Conservation (phyloP, 2,329 filamentous ascomycete genomes). For the Phialocephala sp. region DNA sequence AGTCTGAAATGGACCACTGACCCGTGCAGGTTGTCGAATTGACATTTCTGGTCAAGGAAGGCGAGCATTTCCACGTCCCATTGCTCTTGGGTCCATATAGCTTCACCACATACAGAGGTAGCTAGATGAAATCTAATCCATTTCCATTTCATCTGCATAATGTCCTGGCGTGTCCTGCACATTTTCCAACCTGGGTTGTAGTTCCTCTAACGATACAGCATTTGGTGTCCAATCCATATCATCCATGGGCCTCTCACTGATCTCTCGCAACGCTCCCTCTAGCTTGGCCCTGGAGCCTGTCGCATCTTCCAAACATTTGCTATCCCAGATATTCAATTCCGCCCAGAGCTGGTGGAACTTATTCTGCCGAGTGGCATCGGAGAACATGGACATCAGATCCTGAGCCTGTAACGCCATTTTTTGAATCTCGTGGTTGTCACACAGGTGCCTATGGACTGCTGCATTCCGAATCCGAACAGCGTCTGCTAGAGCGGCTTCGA, state of each 20-base stretch:
- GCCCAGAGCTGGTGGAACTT: slow-evolving; percentile 37
- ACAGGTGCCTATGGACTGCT: slow-evolving; percentile 41
- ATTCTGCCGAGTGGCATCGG: slow-evolving; percentile 34
- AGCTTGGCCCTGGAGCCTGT: slow-evolving; percentile 34
- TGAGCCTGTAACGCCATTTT: slow-evolving; percentile 38
- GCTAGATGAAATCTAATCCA: slow-evolving; percentile 48
- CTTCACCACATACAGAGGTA: slow-evolving; percentile 83
- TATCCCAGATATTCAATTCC: slow-evolving; percentile 39
- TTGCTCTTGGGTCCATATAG: slow-evolving; percentile 78
- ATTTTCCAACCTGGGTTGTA: slow-evolving; percentile 21
- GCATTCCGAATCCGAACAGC: slow-evolving; percentile 41
- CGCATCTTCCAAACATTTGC: slow-evolving; percentile 21
- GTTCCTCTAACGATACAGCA: slow-evolving; percentile 37
- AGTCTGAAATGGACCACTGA: neutral
- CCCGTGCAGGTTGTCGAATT: slow-evolving; percentile 52
- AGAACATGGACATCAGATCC: slow-evolving; percentile 41
- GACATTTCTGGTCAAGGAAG: slow-evolving; percentile 55
- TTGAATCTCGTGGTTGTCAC: slow-evolving; percentile 37
- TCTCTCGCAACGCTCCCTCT: slow-evolving; percentile 36
- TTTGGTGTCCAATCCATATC: slow-evolving; percentile 45
- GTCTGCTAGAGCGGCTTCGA: slow-evolving; percentile 35
- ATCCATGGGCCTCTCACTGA: slow-evolving; percentile 39
- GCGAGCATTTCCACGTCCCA: slow-evolving; percentile 80
- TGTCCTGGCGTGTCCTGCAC: slow-evolving; percentile 12
- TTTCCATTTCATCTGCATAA: slow-evolving; percentile 12